Percentiles rank a stretch among this genome's conserved stretches.
Conservation (phyloP, 1,284 basidiomycete species). For the Lignosus rhinocerotis region DNA sequence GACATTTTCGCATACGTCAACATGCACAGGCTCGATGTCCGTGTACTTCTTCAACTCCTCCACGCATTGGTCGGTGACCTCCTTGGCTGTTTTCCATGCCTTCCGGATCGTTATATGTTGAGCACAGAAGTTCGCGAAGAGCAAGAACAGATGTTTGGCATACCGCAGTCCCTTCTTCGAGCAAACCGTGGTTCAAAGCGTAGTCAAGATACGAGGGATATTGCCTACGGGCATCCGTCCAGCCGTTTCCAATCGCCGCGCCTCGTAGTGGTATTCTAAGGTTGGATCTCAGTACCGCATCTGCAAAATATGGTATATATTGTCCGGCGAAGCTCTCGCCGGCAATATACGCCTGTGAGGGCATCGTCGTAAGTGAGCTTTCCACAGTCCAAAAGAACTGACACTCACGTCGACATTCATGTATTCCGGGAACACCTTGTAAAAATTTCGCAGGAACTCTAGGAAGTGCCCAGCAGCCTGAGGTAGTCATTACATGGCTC, state of each 20-base stretch:
- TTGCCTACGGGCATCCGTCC: constrained; percentile 90
- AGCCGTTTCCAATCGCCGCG: constrained; percentile 94
- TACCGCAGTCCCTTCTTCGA: constrained; percentile 75
- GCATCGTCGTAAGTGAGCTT: constrained; percentile 1
- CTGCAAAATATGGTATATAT: constrained; percentile 95
- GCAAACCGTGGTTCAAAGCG: constrained; percentile 76
- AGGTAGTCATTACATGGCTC: constrained; percentile 12
- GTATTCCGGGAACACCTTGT: constrained; percentile 90
- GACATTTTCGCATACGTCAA: constrained; percentile 67
- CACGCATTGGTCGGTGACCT: constrained; percentile 67
- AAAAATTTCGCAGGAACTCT: constrained; percentile 87
- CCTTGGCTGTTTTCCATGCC: constrained; percentile 66
- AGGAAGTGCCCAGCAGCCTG: constrained; percentile 82
- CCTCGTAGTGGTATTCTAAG: constrained; percentile 69
- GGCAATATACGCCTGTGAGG: constrained; percentile 79
- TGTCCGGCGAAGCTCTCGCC: constrained; percentile 99
- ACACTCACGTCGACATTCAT: constrained; percentile 75
- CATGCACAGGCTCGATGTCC: constrained; percentile 60
- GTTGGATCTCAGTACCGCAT: constrained; percentile 73
- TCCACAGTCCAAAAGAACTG: neutral
- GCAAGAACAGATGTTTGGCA: constrained; percentile 15
- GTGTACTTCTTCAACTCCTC: constrained; percentile 49
- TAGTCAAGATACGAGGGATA: constrained; percentile 92
- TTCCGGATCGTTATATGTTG: constrained; percentile 26
- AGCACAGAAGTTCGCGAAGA: neutral